Conservation (phyloP, 2,329 filamentous ascomycete species). For the Capronia americana region DNA sequence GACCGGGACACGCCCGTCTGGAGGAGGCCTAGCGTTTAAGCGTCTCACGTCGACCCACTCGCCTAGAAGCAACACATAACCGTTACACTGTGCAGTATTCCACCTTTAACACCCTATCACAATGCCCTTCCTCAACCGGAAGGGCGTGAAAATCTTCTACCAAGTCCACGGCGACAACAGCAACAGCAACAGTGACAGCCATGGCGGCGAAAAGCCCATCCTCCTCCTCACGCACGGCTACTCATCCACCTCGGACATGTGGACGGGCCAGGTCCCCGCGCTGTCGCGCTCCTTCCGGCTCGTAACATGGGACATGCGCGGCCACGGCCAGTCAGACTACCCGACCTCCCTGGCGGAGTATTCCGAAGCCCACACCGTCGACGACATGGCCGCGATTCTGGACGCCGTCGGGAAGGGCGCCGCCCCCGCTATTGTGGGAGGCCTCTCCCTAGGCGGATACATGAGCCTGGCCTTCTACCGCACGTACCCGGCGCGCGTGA, state of each 20-base stretch:
- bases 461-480: constrained; percentile 38
- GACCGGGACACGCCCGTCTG: too few species aligned
- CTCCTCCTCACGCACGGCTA: constrained; percentile 33
- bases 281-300: constrained; percentile 29
- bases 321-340: constrained; percentile 31
- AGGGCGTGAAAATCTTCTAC: constrained; percentile 30
- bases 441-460: constrained; percentile 34
- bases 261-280: constrained; percentile 27
- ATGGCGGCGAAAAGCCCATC: constrained; percentile 1
- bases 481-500: constrained; percentile 20
- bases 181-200: neutral
- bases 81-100: neutral
- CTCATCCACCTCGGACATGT: constrained; percentile 36
- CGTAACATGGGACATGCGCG: constrained; percentile 37
- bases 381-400: constrained; percentile 30
- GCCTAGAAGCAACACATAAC: too few species aligned
- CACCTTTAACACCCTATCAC: neutral
- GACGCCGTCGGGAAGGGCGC: constrained; percentile 8
- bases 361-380: constrained; percentile 32
- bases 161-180: constrained; percentile 28
- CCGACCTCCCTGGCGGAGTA: constrained; percentile 23
- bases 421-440: constrained; percentile 26
- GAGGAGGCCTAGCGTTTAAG: too few species aligned
- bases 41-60: too few species aligned
- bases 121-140: constrained; percentile 31